Conservation (phyloP, 2,329 filamentous ascomycete genomes). For the Rhynchosporium secalis region DNA sequence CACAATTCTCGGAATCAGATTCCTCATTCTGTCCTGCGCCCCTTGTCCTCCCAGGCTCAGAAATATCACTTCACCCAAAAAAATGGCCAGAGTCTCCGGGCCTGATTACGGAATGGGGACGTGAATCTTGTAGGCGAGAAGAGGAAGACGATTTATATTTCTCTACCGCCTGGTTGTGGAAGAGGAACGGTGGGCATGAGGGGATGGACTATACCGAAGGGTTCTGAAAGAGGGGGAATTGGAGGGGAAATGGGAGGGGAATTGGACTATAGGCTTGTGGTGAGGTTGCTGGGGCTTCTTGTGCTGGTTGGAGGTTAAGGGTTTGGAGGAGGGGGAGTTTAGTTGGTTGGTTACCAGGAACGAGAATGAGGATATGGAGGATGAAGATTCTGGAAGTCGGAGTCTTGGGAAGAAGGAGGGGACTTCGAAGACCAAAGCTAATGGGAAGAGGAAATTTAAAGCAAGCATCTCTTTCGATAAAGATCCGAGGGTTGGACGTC, state of each 20-base stretch:
- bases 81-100: constrained; percentile 30
- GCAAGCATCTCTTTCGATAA: background rate
- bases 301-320: constrained; percentile 33
- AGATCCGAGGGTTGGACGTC: constrained; percentile 10
- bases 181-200: constrained; percentile 16
- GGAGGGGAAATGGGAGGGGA: background rate
- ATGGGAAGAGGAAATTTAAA: too few relatives aligned
- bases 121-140: constrained; percentile 30
- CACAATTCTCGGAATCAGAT: background rate
- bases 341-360: constrained; percentile 21
- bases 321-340: constrained; percentile 18
- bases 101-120: constrained; percentile 27
- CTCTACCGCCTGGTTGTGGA: constrained; percentile 26
- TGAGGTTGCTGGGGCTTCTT: constrained; percentile 33
- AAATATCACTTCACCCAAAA: constrained; percentile 29
- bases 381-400: background rate
- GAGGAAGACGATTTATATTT: constrained; percentile 32
- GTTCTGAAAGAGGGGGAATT: background rate
- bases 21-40: constrained; percentile 30
- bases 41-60: constrained; percentile 33
- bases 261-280: constrained; percentile 24
- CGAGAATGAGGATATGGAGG: constrained; percentile 14
- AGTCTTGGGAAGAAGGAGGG: background rate
- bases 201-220: constrained; percentile 19
- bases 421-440: background rate